These are phyloP conservation scores for Saccharomycopsis hybrid DNA, from an alignment of 1,139 yeast species.

Conservation along the genomic window DNA sequence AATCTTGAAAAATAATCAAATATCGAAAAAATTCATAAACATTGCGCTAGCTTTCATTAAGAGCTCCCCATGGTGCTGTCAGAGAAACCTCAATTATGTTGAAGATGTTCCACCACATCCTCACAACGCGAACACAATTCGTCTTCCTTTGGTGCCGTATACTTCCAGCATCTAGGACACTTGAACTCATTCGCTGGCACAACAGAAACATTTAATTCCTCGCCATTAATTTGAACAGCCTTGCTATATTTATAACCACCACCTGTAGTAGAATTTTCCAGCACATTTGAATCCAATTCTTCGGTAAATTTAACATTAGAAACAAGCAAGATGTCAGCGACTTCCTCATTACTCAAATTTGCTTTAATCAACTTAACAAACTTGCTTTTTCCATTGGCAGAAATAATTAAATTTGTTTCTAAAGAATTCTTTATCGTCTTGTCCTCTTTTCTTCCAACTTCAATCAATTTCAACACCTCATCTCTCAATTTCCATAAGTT, in stretches of 20 bases:
- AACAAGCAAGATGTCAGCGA: conserved; percentile 58
- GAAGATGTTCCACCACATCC: no score
- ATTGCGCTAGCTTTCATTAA: no score
- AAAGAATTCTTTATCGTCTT: conserved; percentile 55
- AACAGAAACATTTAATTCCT: conserved; percentile 33
- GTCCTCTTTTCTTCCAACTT: conserved; percentile 38
- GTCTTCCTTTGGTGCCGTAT: conserved; percentile 44
- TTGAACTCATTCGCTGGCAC: conserved; percentile 44
- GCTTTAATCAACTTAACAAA: conserved; percentile 25
- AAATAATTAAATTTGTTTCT: conserved; percentile 48
- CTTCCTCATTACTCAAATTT: conserved; percentile 27
- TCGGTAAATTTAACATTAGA: conserved; percentile 45
- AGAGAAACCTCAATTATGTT: no score
- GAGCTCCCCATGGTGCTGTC: no score
- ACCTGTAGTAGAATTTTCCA: conserved; percentile 25
- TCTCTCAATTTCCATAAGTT: conserved; percentile 43
- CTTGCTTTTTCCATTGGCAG: conserved; percentile 21
- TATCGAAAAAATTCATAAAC: no score
- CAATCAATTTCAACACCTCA: conserved; percentile 42
- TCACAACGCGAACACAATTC: conserved; percentile 66
- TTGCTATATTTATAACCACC: no score
- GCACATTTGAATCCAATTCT: no score
- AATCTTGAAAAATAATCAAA: no score
- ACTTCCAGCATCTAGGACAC: conserved; percentile 96
- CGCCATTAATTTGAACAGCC: conserved; percentile 29